These are phyloP conservation scores for Litchi chinensis DNA, from an alignment of 345 rosid species.

Conservation along the genomic window DNA sequence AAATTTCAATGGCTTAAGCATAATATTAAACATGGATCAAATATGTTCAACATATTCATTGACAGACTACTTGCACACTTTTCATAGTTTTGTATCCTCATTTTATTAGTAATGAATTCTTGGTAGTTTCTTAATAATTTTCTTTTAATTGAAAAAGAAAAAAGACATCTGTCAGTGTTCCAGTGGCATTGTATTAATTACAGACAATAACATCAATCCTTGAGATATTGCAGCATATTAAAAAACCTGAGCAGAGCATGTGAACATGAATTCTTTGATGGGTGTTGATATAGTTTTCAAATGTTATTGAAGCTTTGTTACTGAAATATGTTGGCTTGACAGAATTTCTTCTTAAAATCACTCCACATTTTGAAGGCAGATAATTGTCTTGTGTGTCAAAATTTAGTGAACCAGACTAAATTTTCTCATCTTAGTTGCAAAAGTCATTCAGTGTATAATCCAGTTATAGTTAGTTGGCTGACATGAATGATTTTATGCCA, in stretches of 20 bases:
- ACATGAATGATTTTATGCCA: conserved; percentile 23
- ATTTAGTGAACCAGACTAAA: conserved; percentile 9
- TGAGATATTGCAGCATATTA: not conserved
- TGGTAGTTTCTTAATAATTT: not conserved
- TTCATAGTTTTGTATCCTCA: not conserved
- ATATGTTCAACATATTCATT: not conserved
- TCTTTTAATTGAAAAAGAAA: too few relatives aligned
- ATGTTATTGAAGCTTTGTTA: not conserved
- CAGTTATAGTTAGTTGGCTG: conserved; percentile 11
- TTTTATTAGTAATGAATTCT: not conserved
- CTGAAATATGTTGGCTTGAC: conserved; percentile 3
- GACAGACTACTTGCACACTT: not conserved
- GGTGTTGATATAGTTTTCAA: not conserved
- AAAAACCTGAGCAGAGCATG: not conserved
- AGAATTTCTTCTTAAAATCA: conserved; percentile 7
- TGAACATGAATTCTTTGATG: not conserved
- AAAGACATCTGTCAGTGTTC: not conserved
- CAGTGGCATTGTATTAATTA: not conserved
- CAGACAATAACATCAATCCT: not conserved
- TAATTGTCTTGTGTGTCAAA: conserved; percentile 14
- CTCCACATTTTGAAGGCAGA: not conserved
- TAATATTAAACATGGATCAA: not conserved
- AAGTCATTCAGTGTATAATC: conserved; percentile 14
- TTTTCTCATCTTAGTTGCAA: conserved; percentile 2
- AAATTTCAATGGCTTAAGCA: not conserved